Base-by-base conservation (phyloP, 768 basidiomycete species). In the Chlorophyllum brunneum region DNA sequence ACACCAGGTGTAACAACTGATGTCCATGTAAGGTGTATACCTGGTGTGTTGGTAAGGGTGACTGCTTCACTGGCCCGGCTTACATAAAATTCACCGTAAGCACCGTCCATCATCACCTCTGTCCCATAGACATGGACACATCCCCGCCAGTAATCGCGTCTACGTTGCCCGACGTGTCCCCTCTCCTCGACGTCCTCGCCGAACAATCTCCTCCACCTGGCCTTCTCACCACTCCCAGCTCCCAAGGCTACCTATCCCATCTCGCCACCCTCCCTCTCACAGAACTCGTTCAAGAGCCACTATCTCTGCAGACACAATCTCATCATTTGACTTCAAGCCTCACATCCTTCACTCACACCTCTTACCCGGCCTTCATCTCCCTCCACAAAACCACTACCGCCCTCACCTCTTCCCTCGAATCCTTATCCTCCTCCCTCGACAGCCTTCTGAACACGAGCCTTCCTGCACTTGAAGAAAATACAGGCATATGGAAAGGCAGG, bases 361-460 rank as follows among this genome's bases (percentile, higher is more conserved):
- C 93, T 20, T 94, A 97, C 67, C 83, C 88, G 24, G 93, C 92
- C 0, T 95, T 97, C 65, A 80, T 95, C 56, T 86, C 88, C n/a
- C 77, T 95, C 9, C 92, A 95, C 65, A 67, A 78, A 41, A 87
- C 88, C 15, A 90, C 91, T 3, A 81, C 82, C 42, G 82, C 86
- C 0, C 79, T 97, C 51, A 74, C 82, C 1, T 68, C 74, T 3
- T 89, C 93, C 1, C 79, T 98, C 55, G 75, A 79, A 0, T 83
- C 86, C 4, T 79, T 98, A 48, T 84, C 88, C 1, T 66, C 76
- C 8, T 92, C 92, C 5, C 82, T 98, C 52, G 75, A 81, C 51
- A 67, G 78, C 30, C 75, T 98, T 4, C 70, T 95, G 20, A 70
- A 75, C 37, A 67, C 70, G 11, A 81, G 85, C 42, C 77, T 97